phyloP scores from a whole-genome alignment of 2,329 filamentous ascomycete species.

The Talaromyces sp. region DNA sequence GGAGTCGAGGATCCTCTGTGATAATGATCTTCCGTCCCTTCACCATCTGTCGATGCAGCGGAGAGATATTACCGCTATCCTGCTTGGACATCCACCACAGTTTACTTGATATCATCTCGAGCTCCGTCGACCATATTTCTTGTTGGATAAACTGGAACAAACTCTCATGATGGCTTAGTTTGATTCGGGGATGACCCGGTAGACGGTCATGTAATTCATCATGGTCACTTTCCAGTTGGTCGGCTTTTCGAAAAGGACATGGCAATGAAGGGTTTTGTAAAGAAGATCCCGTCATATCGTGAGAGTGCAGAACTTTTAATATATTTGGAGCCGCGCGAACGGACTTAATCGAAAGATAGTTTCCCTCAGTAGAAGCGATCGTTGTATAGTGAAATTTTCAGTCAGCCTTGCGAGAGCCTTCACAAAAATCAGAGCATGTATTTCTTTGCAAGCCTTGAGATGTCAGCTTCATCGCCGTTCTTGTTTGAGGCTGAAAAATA shows the following conservation, averaged over 20 bases:
- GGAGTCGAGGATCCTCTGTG: conserved; percentile 36
- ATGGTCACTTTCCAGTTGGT: background rate
- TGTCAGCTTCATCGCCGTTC: too few species aligned
- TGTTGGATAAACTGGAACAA: background rate
- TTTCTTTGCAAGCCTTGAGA: too few species aligned
- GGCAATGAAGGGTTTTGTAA: too few species aligned
- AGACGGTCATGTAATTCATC: background rate
- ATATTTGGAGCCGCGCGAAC: too few species aligned
- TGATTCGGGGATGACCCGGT: background rate
- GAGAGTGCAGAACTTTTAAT: too few species aligned
- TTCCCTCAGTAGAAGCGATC: too few species aligned
- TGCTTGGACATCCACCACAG: conserved; percentile 1
- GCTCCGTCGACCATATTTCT: background rate
- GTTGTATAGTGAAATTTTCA: too few species aligned
- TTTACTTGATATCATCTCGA: background rate
- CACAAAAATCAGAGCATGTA: too few species aligned
- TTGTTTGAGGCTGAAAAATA: too few species aligned
- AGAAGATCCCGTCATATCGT: too few species aligned
- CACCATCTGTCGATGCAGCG: conserved; percentile 34
- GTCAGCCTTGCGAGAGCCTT: too few species aligned
- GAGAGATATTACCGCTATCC: background rate
- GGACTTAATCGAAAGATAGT: too few species aligned
- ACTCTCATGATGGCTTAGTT: background rate
- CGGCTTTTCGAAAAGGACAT: background rate
- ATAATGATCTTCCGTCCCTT: conserved; percentile 35